Conservation (phyloP, 1,284 basidiomycete species). For the Ceratobasidium sp. region DNA sequence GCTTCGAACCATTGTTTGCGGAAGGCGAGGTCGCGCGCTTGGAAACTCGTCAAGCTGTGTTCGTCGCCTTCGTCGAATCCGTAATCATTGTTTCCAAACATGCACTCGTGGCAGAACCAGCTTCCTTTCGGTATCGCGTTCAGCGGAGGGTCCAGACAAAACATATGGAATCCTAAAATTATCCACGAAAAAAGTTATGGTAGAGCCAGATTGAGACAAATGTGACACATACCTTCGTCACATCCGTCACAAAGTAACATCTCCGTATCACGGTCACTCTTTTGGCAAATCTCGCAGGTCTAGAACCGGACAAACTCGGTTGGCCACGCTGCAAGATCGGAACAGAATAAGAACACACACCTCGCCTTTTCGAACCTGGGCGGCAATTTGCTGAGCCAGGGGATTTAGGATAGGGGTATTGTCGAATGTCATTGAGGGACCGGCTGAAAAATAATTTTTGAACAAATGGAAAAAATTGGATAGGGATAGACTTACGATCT, state of each 20-base stretch:
- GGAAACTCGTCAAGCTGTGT: slow-evolving; percentile 92
- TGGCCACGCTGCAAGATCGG: slow-evolving; percentile 20
- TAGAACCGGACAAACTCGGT: slow-evolving; percentile 59
- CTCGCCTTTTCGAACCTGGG: slow-evolving; percentile 50
- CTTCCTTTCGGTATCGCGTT: slow-evolving; percentile 87
- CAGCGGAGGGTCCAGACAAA: slow-evolving; percentile 94
- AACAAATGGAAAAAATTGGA: background rate
- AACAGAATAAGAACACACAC: slow-evolving; percentile 46
- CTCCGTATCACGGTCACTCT: slow-evolving; percentile 86
- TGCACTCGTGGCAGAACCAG: slow-evolving; percentile 96
- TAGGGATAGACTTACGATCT: slow-evolving; percentile 24
- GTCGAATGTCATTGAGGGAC: slow-evolving; percentile 32
- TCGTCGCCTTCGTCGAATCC: slow-evolving; percentile 99
- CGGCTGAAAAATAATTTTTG: background rate
- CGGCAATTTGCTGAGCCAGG: slow-evolving; percentile 39
- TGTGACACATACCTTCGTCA: slow-evolving; percentile 80
- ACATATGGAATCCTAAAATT: slow-evolving; percentile 89
- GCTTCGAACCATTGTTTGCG: slow-evolving; percentile 87
- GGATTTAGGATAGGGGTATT: slow-evolving; percentile 21
- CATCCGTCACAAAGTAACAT: slow-evolving; percentile 98
- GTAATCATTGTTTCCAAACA: slow-evolving; percentile 96
- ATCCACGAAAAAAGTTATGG: slow-evolving; percentile 45
- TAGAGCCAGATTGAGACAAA: slow-evolving; percentile 46
- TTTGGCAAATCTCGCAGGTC: slow-evolving; percentile 91
- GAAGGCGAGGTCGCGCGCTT: slow-evolving; percentile 91